Evolutionary conservation across 495 filamentous ascomycete species (phyloP).

Genomic region (Aspergillus bridgeri): DNA sequence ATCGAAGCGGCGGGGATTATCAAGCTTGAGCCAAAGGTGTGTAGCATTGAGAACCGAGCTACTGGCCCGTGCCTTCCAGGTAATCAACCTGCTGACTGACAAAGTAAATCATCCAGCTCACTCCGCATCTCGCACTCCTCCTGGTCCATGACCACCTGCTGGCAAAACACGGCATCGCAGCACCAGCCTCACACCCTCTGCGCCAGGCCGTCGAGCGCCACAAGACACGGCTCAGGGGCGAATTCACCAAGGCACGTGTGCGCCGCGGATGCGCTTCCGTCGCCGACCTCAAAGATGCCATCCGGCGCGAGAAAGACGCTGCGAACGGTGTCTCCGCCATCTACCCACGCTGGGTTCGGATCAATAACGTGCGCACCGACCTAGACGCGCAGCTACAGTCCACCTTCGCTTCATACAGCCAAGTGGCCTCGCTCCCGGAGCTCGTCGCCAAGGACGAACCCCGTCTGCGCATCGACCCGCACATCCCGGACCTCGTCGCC

Average conservation of each 20-base stretch:
- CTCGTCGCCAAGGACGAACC: constrained; percentile 24
- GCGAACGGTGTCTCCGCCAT: constrained; percentile 17
- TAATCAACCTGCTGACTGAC: constrained; percentile 39
- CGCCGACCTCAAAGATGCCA: constrained; percentile 55
- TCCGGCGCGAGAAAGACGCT: constrained; percentile 41
- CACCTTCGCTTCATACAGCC: constrained; percentile 60
- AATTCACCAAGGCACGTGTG: constrained; percentile 76
- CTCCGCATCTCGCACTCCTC: constrained; percentile 73
- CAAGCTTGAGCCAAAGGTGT: constrained; percentile 76
- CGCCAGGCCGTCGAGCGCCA: constrained; percentile 70
- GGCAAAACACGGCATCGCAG: constrained; percentile 73
- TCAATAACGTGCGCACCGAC: constrained; percentile 74
- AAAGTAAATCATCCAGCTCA: constrained; percentile 56
- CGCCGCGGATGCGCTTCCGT: constrained; percentile 63
- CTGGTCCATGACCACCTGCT: constrained; percentile 85
- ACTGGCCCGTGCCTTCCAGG: neutral
- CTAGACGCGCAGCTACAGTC: constrained; percentile 64
- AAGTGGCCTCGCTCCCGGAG: constrained; percentile 44
- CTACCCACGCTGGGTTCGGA: constrained; percentile 83
- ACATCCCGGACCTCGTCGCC: constrained; percentile 82
- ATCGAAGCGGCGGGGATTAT: constrained; percentile 73
- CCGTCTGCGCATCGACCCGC: constrained; percentile 60
- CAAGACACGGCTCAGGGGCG: constrained; percentile 73
- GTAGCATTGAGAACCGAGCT: constrained; percentile 4
- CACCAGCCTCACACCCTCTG: constrained; percentile 72